phyloP scores from a whole-genome alignment of 2,329 filamentous ascomycete species.

The Colletotrichum graminicola region DNA sequence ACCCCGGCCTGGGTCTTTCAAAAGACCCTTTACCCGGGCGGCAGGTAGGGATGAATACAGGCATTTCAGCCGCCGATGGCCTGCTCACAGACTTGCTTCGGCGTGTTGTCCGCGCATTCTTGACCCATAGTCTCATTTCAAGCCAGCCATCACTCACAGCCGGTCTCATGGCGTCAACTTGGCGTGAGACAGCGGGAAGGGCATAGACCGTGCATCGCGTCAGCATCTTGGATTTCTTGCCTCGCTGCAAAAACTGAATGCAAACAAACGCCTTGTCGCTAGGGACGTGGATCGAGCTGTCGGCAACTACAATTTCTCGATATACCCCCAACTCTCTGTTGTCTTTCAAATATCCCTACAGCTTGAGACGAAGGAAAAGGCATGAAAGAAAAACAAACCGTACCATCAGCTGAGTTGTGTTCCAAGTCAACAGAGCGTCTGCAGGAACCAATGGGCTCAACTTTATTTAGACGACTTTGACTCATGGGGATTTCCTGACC shows the following conservation, averaged over 20 bases:
- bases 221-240: background rate
- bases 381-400: background rate
- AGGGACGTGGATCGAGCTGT: background rate
- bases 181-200: background rate
- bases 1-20: background rate
- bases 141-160: constrained; percentile 5
- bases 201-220: background rate
- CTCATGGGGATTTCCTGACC: background rate
- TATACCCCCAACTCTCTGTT: background rate
- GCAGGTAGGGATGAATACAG: background rate
- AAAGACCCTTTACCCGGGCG: background rate
- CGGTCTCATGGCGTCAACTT: background rate
- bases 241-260: too few species aligned
- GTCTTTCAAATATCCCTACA: background rate
- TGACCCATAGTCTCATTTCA: constrained; percentile 30
- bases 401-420: background rate
- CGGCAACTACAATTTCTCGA: background rate
- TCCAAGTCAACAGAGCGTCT: background rate
- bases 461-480: constrained; percentile 37
- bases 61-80: background rate
- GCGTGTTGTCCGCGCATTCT: constrained; percentile 2
- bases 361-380: background rate
- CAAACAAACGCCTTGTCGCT: background rate
- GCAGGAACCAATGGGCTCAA: constrained; percentile 18
- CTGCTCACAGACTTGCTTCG: background rate